Conservation (phyloP, 352 stramenopile genomes). For the Stramenopiles sp. region DNA sequence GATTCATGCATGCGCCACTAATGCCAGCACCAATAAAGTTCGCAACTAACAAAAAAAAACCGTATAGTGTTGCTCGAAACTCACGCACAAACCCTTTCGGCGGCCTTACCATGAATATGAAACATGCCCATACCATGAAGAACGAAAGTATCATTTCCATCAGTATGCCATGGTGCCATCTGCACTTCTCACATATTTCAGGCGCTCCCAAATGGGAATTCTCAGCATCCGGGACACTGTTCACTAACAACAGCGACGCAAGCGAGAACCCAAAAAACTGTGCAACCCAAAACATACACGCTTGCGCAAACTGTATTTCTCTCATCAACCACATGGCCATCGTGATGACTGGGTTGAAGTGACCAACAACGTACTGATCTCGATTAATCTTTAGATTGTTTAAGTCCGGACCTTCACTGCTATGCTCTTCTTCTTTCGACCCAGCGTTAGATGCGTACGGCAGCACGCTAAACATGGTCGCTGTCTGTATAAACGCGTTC, state of each 20-base stretch:
- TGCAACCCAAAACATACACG: constrained; percentile 9
- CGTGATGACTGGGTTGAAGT: constrained; percentile 1
- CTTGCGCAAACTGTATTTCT: constrained; percentile 1
- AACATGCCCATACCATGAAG: constrained; percentile 11
- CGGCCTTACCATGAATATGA: constrained; percentile 7
- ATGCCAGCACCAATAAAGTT: constrained; percentile 3
- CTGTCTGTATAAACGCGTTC: constrained; percentile 5
- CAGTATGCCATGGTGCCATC: not conserved
- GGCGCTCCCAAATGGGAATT: constrained; percentile 1
- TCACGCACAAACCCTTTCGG: constrained; percentile 11
- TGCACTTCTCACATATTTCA: not conserved
- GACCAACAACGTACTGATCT: constrained; percentile 8
- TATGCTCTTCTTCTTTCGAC: constrained; percentile 7
- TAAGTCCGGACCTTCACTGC: not conserved
- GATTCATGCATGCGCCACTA: constrained; percentile 11
- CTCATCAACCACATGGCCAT: not conserved
- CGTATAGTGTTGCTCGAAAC: not conserved
- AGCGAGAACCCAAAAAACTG: constrained; percentile 11
- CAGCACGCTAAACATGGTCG: not conserved
- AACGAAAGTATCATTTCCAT: constrained; percentile 10
- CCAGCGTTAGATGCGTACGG: not conserved
- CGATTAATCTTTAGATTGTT: constrained; percentile 2
- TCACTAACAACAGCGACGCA: constrained; percentile 1
- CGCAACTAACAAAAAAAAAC: not conserved
- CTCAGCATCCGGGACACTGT: constrained; percentile 1